Conservation (phyloP, 1,139 yeast species). For the Magnusiomyces suaveolens region DNA sequence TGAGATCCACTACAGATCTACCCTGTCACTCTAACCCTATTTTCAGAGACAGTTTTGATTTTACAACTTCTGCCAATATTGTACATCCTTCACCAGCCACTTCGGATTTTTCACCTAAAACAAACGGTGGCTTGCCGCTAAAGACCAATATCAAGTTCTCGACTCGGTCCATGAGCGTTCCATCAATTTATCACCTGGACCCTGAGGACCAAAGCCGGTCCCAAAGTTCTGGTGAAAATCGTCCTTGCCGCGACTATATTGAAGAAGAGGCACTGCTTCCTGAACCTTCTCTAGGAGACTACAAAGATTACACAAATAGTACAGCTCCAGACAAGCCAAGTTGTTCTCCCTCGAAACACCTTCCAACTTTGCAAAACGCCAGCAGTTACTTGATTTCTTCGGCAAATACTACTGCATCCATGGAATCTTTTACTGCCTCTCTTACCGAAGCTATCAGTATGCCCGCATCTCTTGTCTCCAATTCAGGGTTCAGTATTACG, state of each 20-base stretch:
- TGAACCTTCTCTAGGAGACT: neutral
- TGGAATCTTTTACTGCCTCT: constrained; percentile 1
- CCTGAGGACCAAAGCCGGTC: neutral
- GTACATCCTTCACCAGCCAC: neutral
- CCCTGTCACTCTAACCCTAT: neutral
- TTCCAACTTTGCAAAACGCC: no score
- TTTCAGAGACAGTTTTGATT: neutral
- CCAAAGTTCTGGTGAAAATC: neutral
- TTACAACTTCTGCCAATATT: neutral
- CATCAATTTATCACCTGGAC: neutral
- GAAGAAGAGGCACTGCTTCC: constrained; percentile 5
- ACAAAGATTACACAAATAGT: neutral
- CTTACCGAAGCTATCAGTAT: constrained; percentile 3
- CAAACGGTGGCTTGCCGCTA: neutral
- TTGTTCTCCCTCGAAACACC: no score
- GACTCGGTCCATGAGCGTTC: constrained; percentile 1
- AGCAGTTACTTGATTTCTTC: neutral
- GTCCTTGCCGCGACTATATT: neutral
- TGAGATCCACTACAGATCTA: neutral
- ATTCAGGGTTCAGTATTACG: neutral
- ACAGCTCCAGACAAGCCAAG: no score
- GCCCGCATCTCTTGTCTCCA: neutral
- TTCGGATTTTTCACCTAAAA: neutral
- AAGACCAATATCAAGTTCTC: neutral
- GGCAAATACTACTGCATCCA: neutral